These are phyloP conservation scores for Aspergillus haitiensis DNA, from an alignment of 495 filamentous ascomycete species.

Conservation along the genomic window DNA sequence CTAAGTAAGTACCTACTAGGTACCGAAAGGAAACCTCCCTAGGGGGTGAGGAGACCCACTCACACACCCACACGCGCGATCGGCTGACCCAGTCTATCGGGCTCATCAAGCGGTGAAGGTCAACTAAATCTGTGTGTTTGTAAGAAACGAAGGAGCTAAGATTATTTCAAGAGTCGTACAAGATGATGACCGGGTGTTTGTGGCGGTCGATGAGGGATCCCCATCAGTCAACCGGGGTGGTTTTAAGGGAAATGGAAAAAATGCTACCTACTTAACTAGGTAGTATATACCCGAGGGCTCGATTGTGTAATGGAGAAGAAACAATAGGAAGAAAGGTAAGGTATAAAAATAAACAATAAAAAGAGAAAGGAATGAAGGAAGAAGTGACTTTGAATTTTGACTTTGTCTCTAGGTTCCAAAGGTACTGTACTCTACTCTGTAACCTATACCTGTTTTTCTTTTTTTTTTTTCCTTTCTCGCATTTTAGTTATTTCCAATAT, in stretches of 20 bases:
- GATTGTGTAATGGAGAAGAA: too few relatives aligned
- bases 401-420: too few relatives aligned
- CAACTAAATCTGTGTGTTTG: not conserved
- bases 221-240: not conserved
- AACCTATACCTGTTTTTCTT: too few relatives aligned
- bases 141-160: not conserved
- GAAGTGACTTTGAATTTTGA: too few relatives aligned
- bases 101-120: slow-evolving; percentile 18
- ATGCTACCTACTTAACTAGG: not conserved
- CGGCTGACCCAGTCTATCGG: slow-evolving; percentile 17
- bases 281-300: too few relatives aligned
- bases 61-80: not conserved
- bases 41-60: not conserved
- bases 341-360: too few relatives aligned
- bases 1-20: too few relatives aligned
- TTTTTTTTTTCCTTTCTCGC: too few relatives aligned
- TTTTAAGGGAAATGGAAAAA: not conserved
- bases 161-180: not conserved
- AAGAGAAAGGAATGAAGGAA: too few relatives aligned
- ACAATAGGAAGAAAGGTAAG: too few relatives aligned
- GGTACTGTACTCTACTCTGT: too few relatives aligned
- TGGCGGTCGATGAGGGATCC: not conserved
- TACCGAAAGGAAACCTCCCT: not conserved
- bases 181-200: not conserved
- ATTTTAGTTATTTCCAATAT: too few relatives aligned